Conservation (phyloP, 108 stramenopile genomes). For the Mediolabrus comicus region DNA sequence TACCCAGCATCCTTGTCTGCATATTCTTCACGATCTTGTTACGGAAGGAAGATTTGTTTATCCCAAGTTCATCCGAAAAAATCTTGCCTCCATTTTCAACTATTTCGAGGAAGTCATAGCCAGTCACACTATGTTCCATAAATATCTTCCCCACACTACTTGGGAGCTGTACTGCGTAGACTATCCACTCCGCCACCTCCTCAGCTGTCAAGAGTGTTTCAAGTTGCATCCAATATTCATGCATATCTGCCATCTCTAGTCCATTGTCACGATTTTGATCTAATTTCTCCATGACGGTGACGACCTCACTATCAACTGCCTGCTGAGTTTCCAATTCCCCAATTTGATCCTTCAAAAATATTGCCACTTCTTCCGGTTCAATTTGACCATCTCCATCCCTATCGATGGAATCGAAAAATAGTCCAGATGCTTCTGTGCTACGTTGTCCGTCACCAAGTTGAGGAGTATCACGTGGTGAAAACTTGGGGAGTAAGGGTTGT, state of each 20-base stretch:
- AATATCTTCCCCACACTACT: constrained; percentile 53
- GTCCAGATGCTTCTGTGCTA: constrained; percentile 18
- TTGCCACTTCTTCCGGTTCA: constrained; percentile 24
- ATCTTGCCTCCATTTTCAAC: constrained; percentile 49
- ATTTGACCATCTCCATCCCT: constrained; percentile 36
- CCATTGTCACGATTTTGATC: constrained; percentile 38
- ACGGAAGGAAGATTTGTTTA: constrained; percentile 35
- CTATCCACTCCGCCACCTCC: constrained; percentile 63
- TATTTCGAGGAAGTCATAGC: constrained; percentile 68
- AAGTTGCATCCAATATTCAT: constrained; percentile 47
- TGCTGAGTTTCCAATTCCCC: constrained; percentile 39
- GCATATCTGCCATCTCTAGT: constrained; percentile 43
- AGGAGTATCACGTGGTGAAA: not conserved
- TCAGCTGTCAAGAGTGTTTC: constrained; percentile 59
- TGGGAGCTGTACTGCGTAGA: constrained; percentile 62
- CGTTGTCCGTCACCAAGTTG: constrained; percentile 37
- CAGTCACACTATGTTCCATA: constrained; percentile 53
- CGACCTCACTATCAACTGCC: constrained; percentile 33
- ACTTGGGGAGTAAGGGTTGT: not conserved
- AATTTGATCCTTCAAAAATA: constrained; percentile 36
- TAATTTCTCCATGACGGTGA: constrained; percentile 35
- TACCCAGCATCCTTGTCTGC: constrained; percentile 51
- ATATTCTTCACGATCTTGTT: constrained; percentile 48
- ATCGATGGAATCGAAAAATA: constrained; percentile 44
- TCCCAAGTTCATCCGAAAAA: constrained; percentile 52